These are phyloP conservation scores for Uromyces viciae-fabae DNA, from an alignment of 1,284 basidiomycete species.

Conservation along the genomic window DNA sequence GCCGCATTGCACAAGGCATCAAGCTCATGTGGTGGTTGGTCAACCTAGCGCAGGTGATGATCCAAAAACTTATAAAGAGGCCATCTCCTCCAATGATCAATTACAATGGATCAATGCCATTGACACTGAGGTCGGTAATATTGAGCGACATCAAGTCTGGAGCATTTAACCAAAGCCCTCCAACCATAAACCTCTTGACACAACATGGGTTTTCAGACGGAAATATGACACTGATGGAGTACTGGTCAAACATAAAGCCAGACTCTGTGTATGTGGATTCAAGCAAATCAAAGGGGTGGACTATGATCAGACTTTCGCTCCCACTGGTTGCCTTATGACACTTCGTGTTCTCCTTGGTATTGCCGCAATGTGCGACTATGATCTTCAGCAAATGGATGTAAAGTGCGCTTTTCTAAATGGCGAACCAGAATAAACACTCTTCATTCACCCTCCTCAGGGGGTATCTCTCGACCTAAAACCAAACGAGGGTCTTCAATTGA, in stretches of 20 bases:
- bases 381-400: neutral
- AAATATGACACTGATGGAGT: neutral
- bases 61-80: neutral
- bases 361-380: neutral
- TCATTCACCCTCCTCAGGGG: neutral
- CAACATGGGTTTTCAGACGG: neutral
- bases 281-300: neutral
- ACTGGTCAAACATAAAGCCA: slow-evolving; percentile 5
- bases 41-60: neutral
- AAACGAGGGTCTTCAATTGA: neutral
- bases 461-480: neutral
- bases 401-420: slow-evolving; percentile 2
- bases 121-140: neutral
- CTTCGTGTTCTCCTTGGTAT: neutral
- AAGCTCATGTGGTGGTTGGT: neutral
- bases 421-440: neutral
- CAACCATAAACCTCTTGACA: neutral
- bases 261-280: neutral
- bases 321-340: neutral
- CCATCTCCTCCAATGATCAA: neutral
- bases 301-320: slow-evolving; percentile 4
- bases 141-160: neutral
- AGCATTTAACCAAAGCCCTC: neutral
- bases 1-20: too few species aligned
- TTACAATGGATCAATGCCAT: neutral